Evolutionary conservation across 345 rosid species (phyloP), one percentile per base, ranked within the genome.

Genomic region (Laguncularia racemosa): DNA sequence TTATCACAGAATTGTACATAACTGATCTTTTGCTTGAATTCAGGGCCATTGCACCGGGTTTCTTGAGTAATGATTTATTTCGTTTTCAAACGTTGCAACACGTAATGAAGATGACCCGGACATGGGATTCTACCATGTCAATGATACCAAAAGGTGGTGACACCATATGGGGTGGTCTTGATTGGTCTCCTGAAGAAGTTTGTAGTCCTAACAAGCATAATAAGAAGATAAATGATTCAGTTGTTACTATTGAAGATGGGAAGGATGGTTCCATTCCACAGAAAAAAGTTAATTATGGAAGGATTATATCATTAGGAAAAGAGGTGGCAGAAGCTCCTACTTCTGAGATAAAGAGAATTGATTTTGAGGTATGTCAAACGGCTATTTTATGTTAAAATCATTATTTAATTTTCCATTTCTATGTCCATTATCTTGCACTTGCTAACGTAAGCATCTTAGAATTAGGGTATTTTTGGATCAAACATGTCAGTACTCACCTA

Each of bases 51-150:
- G 85, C 96, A 33, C 99, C 97, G 12, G 92, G 95, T 20, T 76
- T 93, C 69, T 74, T 93, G 73, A 81, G 89, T 50, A 85, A 61
- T 15, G 99, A 93, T 69, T 55, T 89, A 64, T 87, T 93, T 62
- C 77, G 81, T 54, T 71, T 85, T 67, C 99, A 93, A 70, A 93
- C 97, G 20, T 61, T 89, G 75, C 85, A 89, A 69, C 92, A 73
- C 57, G 67, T 78, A 47, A 85, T 93, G 97, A 82, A 70, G 72
- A 85, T 85, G 96, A 79, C 83, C 52, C 89, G 95, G 15, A 72
- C 90, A 13, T 93, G 96, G 97, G 97, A 93, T 83, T 85, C 97
- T 50, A 90, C 92, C 40, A 87, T 87, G 96, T 90, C 97, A 33
- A 89, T 93, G 96, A 60, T 93, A 72, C 95, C 97, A 5, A 85